These are phyloP conservation scores for Diphasiastrum complanatum DNA, from an alignment of 83 land plant species.

Conservation along the genomic window DNA sequence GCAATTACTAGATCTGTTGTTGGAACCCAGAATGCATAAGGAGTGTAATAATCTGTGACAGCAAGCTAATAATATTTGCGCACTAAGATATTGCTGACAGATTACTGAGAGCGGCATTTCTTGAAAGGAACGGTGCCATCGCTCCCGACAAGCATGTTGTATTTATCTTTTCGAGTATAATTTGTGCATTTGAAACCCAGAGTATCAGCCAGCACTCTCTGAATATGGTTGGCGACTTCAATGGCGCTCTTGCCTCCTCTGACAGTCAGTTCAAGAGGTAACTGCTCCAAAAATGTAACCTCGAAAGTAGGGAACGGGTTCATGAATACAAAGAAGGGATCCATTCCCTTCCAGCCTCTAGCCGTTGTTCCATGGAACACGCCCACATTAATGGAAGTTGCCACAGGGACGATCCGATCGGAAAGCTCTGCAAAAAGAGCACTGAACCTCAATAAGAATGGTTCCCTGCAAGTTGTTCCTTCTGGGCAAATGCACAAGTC, in stretches of 20 bases:
- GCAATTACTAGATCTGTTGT: too few relatives aligned
- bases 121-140: constrained; percentile 57
- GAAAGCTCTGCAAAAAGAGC: constrained; percentile 82
- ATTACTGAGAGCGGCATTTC: too few relatives aligned
- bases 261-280: constrained; percentile 59
- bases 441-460: constrained; percentile 70
- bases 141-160: constrained; percentile 63
- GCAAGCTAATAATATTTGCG: too few relatives aligned
- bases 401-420: constrained; percentile 84
- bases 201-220: constrained; percentile 57
- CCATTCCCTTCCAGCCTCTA: constrained; percentile 67
- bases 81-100: too few relatives aligned
- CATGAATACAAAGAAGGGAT: constrained; percentile 85
- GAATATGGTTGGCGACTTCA: constrained; percentile 86
- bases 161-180: constrained; percentile 78
- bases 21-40: too few relatives aligned
- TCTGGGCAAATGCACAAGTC: constrained; percentile 87
- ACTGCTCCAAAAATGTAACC: constrained; percentile 65
- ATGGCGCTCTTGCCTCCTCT: constrained; percentile 54
- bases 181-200: constrained; percentile 87
- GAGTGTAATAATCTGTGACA: too few relatives aligned
- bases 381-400: constrained; percentile 41
- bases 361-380: constrained; percentile 84
- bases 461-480: constrained; percentile 89
- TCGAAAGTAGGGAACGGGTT: constrained; percentile 77